Percentiles rank a stretch among this genome's conserved stretches.
Evolutionary conservation across 805 yeast species (phyloP).

Genomic region (Candida patagonica): DNA sequence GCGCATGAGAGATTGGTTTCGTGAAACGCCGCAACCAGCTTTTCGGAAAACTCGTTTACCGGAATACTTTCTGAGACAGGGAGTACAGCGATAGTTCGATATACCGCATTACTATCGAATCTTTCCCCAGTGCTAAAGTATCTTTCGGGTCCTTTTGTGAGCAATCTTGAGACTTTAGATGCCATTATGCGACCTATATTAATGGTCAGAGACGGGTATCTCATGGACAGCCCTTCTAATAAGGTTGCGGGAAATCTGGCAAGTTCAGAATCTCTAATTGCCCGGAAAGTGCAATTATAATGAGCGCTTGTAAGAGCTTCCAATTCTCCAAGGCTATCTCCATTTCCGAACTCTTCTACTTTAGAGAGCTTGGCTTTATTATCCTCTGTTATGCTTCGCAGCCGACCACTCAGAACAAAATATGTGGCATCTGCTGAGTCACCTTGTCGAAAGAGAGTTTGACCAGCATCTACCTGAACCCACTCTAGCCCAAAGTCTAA

Average conservation of each 20-base stretch:
- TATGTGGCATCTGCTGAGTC: slow-evolving; percentile 87
- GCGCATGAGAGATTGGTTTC: slow-evolving; percentile 65
- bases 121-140: not conserved
- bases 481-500: slow-evolving; percentile 92
- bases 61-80: slow-evolving; percentile 81
- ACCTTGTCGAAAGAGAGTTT: slow-evolving; percentile 67
- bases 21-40: slow-evolving; percentile 60
- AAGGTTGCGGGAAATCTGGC: slow-evolving; percentile 87
- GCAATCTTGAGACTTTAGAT: slow-evolving; percentile 27
- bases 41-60: slow-evolving; percentile 72
- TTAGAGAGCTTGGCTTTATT: slow-evolving; percentile 25
- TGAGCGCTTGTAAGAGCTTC: slow-evolving; percentile 80
- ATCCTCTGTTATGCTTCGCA: slow-evolving; percentile 45
- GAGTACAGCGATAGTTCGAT: slow-evolving; percentile 74
- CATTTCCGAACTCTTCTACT: slow-evolving; percentile 81
- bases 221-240: slow-evolving; percentile 74
- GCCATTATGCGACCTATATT: slow-evolving; percentile 86
- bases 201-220: slow-evolving; percentile 84
- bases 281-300: slow-evolving; percentile 61
- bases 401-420: slow-evolving; percentile 79
- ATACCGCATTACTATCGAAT: slow-evolving; percentile 23
- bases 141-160: not conserved
- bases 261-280: slow-evolving; percentile 87
- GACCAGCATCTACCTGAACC: slow-evolving; percentile 87
- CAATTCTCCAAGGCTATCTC: slow-evolving; percentile 89